Evolutionary conservation across 768 basidiomycete species (phyloP).

Genomic region (Lactarius akahatsu): DNA sequence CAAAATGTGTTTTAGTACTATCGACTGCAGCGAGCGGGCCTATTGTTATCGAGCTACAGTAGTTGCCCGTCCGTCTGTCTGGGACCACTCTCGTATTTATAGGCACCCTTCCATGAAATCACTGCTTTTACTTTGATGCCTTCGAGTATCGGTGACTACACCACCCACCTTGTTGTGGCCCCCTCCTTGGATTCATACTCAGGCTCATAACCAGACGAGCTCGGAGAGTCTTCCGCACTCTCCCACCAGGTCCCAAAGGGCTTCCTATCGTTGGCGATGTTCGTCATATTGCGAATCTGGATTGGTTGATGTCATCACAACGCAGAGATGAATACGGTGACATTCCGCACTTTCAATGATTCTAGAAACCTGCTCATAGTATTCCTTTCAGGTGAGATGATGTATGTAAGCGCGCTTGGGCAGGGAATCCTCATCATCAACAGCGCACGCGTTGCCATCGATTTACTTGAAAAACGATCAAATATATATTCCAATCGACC

Average conservation of each 20-base stretch:
- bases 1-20: too few species aligned
- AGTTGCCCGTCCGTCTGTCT: too few species aligned
- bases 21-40: too few species aligned
- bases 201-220: not conserved
- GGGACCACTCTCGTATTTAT: too few species aligned
- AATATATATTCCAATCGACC: not conserved
- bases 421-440: conserved; percentile 36
- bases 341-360: too few species aligned
- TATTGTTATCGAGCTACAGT: too few species aligned
- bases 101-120: too few species aligned
- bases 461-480: conserved; percentile 29
- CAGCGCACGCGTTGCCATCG: conserved; percentile 32
- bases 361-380: not conserved
- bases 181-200: not conserved
- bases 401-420: conserved; percentile 33
- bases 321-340: conserved; percentile 2
- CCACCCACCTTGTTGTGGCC: not conserved
- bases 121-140: too few species aligned
- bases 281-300: not conserved
- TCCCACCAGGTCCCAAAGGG: not conserved
- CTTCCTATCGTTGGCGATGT: not conserved
- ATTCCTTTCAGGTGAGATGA: conserved; percentile 32
- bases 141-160: too few species aligned
- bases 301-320: not conserved
- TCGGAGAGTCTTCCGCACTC: not conserved